A percentile compares a stretch with the other conserved stretches of the same genome.
Conservation (phyloP, 495 filamentous ascomycete species). For the Annulohypoxylon maeteangense region DNA sequence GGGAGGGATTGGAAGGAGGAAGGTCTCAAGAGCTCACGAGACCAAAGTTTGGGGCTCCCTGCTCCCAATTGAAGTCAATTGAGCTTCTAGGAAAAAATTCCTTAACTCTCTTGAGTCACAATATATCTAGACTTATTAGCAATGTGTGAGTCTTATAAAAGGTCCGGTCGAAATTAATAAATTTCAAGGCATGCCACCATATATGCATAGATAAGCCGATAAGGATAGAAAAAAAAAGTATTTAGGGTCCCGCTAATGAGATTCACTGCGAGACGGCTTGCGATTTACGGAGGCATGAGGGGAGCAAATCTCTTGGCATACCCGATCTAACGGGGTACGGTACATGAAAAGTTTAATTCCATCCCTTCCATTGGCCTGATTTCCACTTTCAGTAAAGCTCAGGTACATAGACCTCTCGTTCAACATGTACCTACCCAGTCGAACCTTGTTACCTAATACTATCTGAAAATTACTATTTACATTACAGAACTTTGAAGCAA, state of each 20-base stretch:
- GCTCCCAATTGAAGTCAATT: conserved; percentile 46
- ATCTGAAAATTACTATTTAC: neutral
- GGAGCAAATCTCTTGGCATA: conserved; percentile 35
- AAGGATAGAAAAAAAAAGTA: conserved; percentile 35
- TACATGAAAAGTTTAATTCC: conserved; percentile 17
- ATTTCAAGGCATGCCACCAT: conserved; percentile 39
- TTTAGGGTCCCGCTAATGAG: conserved; percentile 33
- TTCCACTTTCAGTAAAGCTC: conserved; percentile 27
- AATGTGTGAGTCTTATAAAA: conserved; percentile 20
- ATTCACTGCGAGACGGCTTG: conserved; percentile 6
- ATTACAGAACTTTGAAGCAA: conserved; percentile 6
- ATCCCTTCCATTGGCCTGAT: conserved; percentile 7
- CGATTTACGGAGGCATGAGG: conserved; percentile 39
- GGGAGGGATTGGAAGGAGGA: conserved; percentile 27
- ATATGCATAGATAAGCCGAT: conserved; percentile 37
- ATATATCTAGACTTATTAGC: conserved; percentile 11
- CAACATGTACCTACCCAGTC: neutral
- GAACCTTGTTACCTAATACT: neutral
- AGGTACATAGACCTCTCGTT: conserved; percentile 18
- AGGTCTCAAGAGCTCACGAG: conserved; percentile 39
- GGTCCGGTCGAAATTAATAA: conserved; percentile 33
- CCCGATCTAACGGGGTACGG: conserved; percentile 29
- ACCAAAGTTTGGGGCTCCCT: conserved; percentile 39
- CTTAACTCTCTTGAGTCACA: conserved; percentile 19
- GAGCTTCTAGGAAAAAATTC: conserved; percentile 28